Base-by-base conservation (phyloP, 2,329 filamentous ascomycete species). In the Chaetomiaceae sp. region DNA sequence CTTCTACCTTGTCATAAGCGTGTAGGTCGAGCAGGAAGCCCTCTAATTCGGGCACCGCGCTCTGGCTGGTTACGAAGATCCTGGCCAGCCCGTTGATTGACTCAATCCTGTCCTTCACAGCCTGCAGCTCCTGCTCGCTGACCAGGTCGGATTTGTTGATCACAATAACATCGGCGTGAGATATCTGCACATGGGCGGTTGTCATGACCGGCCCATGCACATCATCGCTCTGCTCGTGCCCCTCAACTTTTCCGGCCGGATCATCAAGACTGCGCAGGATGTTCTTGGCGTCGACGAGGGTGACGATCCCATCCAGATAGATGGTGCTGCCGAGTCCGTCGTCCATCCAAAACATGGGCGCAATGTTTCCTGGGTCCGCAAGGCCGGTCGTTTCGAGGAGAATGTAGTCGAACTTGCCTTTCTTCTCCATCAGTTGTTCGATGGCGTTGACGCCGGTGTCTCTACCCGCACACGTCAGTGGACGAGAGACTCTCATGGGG, bases 301-400 rank as follows among this genome's bases (percentile, higher is more conserved):
- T 97, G 42, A 97, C 91, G 52, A 99, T 96, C 2, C 94, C 94
- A 66, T 99, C 94, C 0, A 99, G 81, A 69, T 95, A 99, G 63
- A 99, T 96, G 33, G 87, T 91, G 69, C 91, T 96, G 7, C 90
- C 92, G 2, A 99, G 79, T 0, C 91, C 94, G 60, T 97, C 92
- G 63, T 99, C 94, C 23, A 99, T 86, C 94, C 94, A 99, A 73
- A 99, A 99, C 13, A 97, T 74, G 0, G 94, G 94, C 0, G 94
- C 94, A 47, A 99, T 84, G 64, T 97, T 97, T 1, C 94, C 94
- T 0, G 94, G 94, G 65, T 99, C 92, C 4, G 94, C 94, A 5
- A 99, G 79, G 0, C 94, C 94, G 0, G 94, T 97, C 0, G 94
- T 99, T 69, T 99, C 94, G 1, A 99, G 83, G 2, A 99, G 80